phyloP scores from a whole-genome alignment of 2,329 filamentous ascomycete species.

The Cercospora beticola region DNA sequence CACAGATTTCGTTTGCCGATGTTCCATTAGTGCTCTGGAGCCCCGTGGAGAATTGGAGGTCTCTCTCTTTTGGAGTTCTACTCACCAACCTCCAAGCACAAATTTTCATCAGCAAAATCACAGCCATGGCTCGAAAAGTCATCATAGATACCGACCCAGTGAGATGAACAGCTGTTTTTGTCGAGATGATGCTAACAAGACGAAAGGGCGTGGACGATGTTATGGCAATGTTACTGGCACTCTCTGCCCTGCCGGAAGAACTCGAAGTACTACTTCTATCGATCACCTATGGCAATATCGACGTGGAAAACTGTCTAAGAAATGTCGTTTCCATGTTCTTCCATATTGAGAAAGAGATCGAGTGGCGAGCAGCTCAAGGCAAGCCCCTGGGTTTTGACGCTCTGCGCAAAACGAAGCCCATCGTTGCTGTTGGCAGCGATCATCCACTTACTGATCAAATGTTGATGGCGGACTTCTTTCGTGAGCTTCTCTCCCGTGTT shows the following conservation, averaged over 20 bases:
- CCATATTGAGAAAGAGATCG: conserved; percentile 82
- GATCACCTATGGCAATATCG: conserved; percentile 90
- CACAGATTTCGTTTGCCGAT: background rate
- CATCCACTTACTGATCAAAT: conserved; percentile 81
- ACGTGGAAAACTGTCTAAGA: conserved; percentile 78
- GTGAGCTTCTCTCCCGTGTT: conserved; percentile 51
- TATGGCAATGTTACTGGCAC: conserved; percentile 80
- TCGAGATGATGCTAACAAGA: background rate
- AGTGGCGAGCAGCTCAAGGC: conserved; percentile 73
- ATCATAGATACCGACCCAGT: conserved; percentile 98
- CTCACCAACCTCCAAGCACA: background rate
- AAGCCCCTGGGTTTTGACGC: conserved; percentile 69
- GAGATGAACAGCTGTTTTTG: conserved; percentile 22
- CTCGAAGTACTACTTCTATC: conserved; percentile 83
- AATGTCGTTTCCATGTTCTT: conserved; percentile 92
- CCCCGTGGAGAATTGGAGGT: background rate
- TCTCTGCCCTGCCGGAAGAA: conserved; percentile 78
- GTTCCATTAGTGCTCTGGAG: background rate
- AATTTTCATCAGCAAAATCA: conserved; percentile 36
- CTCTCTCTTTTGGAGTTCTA: background rate
- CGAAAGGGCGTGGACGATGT: conserved; percentile 87
- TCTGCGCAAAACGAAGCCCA: conserved; percentile 67
- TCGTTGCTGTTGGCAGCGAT: conserved; percentile 79
- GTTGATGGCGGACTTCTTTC: conserved; percentile 72
- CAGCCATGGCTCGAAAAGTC: conserved; percentile 53